Conservation (phyloP, 2,329 filamentous ascomycete species). For the Fusarium secorum region DNA sequence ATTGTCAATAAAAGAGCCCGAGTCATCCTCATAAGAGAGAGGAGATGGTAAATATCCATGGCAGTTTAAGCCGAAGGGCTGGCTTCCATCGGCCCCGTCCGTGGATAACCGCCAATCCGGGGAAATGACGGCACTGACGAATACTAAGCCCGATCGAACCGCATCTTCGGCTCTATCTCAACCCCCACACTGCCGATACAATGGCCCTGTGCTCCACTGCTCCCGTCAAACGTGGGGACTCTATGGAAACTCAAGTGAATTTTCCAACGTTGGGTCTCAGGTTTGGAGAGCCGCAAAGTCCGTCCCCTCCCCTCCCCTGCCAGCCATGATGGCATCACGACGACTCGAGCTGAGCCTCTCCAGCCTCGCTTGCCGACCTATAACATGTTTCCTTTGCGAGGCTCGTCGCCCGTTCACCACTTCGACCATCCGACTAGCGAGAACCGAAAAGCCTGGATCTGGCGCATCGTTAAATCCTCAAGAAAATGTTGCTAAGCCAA, state of each 20-base stretch:
- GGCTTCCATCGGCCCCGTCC: conserved; percentile 45
- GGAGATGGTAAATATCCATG: conserved; percentile 33
- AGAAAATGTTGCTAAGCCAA: conserved; percentile 55
- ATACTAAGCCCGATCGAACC: conserved; percentile 35
- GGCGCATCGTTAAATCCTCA: conserved; percentile 50
- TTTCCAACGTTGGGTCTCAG: conserved; percentile 28
- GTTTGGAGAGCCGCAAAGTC: conserved; percentile 20
- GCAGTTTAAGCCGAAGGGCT: conserved; percentile 44
- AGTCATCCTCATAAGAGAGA: conserved; percentile 29
- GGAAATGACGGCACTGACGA: conserved; percentile 35
- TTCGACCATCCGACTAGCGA: conserved; percentile 48
- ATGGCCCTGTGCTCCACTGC: conserved; percentile 29
- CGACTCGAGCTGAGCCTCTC: conserved; percentile 44
- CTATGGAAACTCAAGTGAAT: conserved; percentile 12
- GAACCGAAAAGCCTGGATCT: conserved; percentile 46
- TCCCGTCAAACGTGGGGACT: conserved; percentile 21
- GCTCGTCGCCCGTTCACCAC: conserved; percentile 58
- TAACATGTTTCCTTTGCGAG: conserved; percentile 60
- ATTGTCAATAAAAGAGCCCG: conserved; percentile 13
- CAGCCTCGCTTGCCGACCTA: conserved; percentile 44
- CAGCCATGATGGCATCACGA: conserved; percentile 45
- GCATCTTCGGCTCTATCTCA: conserved; percentile 27
- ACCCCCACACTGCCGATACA: conserved; percentile 30
- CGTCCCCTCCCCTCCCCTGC: conserved; percentile 5
- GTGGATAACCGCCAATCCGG: conserved; percentile 51